These are phyloP conservation scores for Porcisia hertigi DNA, from an alignment of 208 protist genomes.

Conservation along the genomic window DNA sequence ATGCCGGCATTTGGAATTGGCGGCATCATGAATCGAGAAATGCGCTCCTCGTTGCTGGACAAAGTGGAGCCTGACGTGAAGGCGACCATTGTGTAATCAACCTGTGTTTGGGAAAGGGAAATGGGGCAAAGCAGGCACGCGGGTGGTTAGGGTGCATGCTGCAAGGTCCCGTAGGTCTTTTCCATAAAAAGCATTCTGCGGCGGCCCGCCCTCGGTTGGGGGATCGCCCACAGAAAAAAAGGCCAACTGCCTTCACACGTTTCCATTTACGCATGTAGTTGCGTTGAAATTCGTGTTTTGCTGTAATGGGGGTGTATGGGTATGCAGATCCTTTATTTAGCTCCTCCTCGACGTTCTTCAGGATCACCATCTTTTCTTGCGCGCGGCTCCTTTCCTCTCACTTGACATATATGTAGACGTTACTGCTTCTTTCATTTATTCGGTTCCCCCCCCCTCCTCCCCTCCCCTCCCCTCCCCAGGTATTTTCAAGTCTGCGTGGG, in stretches of 20 bases:
- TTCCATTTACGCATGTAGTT: too few species aligned
- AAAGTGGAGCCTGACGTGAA: slow-evolving; percentile 43
- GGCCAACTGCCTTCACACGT: too few species aligned
- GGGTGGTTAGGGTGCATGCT: too few species aligned
- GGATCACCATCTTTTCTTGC: too few species aligned
- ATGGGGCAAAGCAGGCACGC: neutral
- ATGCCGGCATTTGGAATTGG: slow-evolving; percentile 82
- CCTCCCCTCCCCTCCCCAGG: neutral
- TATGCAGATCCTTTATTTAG: too few species aligned
- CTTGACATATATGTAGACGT: neutral
- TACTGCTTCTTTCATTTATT: neutral
- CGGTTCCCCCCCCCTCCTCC: neutral
- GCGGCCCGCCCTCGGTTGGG: too few species aligned
- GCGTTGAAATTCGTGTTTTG: too few species aligned
- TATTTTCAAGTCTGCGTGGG: neutral
- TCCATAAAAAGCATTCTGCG: too few species aligned
- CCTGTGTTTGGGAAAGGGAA: neutral
- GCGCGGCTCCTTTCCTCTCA: neutral
- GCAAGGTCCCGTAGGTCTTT: too few species aligned
- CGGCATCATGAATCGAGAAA: slow-evolving; percentile 83
- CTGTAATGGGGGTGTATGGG: too few species aligned
- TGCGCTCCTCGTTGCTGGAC: slow-evolving; percentile 74
- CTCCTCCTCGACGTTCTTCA: neutral
- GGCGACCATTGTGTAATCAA: slow-evolving; percentile 9
- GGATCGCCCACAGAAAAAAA: too few species aligned